These are phyloP conservation scores for Epichloe glyceriae DNA, from an alignment of 2,329 filamentous ascomycete genomes.

Conservation along the genomic window DNA sequence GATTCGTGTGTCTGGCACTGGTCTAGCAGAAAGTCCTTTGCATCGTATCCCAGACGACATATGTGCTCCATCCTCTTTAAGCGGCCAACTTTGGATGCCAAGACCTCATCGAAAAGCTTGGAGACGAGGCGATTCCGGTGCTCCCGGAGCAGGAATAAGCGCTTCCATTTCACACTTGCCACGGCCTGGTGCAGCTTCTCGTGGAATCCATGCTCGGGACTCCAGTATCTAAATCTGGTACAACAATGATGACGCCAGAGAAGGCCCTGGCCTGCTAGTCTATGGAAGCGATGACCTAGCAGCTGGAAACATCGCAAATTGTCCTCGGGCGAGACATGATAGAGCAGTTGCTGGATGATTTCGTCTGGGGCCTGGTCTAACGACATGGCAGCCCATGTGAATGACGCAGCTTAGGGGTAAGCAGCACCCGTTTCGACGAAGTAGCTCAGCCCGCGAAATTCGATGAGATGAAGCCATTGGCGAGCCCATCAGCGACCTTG, in stretches of 20 bases:
- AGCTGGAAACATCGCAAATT: slow-evolving; percentile 34
- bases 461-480: slow-evolving; percentile 2
- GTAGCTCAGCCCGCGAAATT: not conserved
- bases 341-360: slow-evolving; percentile 67
- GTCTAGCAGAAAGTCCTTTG: slow-evolving; percentile 67
- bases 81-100: slow-evolving; percentile 57
- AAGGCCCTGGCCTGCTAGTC: slow-evolving; percentile 55
- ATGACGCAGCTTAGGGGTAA: slow-evolving; percentile 2
- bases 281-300: slow-evolving; percentile 50
- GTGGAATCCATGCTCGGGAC: slow-evolving; percentile 45
- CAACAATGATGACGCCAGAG: slow-evolving; percentile 72
- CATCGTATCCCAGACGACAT: slow-evolving; percentile 66
- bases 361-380: slow-evolving; percentile 60
- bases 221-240: slow-evolving; percentile 62
- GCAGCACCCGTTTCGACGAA: not conserved
- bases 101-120: slow-evolving; percentile 50
- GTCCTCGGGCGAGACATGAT: slow-evolving; percentile 44
- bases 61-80: slow-evolving; percentile 59
- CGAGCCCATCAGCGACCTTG: not conserved
- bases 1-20: slow-evolving; percentile 48
- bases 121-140: slow-evolving; percentile 38
- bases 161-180: slow-evolving; percentile 59
- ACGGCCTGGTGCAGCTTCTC: slow-evolving; percentile 40
- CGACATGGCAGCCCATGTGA: slow-evolving; percentile 18
- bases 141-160: slow-evolving; percentile 46